phyloP scores from a whole-genome alignment of 306 rosid species.

The Begonia peltatifolia region DNA sequence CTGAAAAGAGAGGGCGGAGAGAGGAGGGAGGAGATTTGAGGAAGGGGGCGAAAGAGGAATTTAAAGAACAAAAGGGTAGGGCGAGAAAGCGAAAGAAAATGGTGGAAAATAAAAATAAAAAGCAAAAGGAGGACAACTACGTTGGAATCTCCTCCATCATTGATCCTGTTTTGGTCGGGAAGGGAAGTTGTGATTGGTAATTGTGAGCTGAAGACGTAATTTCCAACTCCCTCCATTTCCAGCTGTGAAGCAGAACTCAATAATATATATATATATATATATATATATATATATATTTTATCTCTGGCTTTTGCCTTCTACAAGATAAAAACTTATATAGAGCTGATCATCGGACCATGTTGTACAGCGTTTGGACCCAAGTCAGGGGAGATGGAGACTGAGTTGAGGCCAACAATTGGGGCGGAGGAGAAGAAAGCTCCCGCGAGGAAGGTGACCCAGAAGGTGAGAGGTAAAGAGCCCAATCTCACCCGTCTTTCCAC shows the following conservation, averaged over 20 bases:
- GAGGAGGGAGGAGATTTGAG: neutral
- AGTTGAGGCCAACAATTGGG: constrained; percentile 12
- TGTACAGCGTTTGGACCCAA: constrained; percentile 49
- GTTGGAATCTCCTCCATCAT: no score
- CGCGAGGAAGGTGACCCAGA: no score
- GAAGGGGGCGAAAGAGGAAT: neutral
- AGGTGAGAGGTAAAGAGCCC: no score
- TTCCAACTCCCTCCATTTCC: no score
- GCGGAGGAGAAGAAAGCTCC: constrained; percentile 25
- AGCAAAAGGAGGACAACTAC: no score
- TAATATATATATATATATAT: no score
- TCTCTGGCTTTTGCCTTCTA: no score
- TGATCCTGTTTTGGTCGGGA: neutral
- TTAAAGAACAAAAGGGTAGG: neutral
- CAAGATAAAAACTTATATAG: no score
- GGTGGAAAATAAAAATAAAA: neutral
- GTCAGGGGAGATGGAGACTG: constrained; percentile 7
- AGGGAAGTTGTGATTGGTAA: neutral
- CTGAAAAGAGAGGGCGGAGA: neutral
- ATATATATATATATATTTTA: no score
- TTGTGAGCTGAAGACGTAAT: neutral
- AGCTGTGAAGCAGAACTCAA: no score
- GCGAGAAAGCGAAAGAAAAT: neutral
- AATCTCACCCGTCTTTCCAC: no score
- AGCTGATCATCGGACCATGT: constrained; percentile 47